Evolutionary conservation across 2,329 filamentous ascomycete genomes (phyloP), one percentile per base, ranked within the genome.

Genomic region (Plenodomus lindquistii): DNA sequence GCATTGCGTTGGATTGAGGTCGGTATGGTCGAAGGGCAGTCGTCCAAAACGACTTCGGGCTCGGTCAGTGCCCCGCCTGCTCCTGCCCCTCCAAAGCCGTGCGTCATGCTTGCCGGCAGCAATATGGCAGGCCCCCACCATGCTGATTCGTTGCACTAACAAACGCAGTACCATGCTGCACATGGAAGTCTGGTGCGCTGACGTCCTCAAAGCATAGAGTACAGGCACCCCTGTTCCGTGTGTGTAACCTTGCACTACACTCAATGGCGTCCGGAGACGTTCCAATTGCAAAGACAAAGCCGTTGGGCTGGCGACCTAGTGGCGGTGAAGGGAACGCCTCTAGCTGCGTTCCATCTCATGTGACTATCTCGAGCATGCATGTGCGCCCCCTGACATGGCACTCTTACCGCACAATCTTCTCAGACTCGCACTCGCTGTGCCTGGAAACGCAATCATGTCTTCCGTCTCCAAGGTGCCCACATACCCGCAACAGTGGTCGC

Each of bases 71-170:
- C 62, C 57, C 55, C 57, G 50, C 62, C 53, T 50, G 38, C 52
- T 45, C 34, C 36, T 60, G 52, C 60, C 62, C 63, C 60, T 63
- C 62, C 50, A 57, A 39, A 42, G 49, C 45, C 18, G 50, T 67
- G 63, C 67, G 63, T 68, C 65, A 66, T 69, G 50, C 53, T 55
- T 49, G 41, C 52, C 38, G 52, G 56, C 51, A 52, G 56, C 57
- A 44, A 40, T 46, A 40, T 39, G 46, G 37, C 52, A 51, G 47
- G 45, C 41, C 50, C 46, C 37, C 50, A 37, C 24, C 39, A 22
- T 16, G 18, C 38, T 48, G 39, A 69, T 67, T 69, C 65, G 67
- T 55, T 46, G 36, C 37, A 18, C 41, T 62, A 51, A 54, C 63
- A 59, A 66, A 49, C 46, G 52, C 54, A 53, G 52, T 57, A 56